These are phyloP conservation scores for Alternaria tenuissima DNA, from an alignment of 2,329 filamentous ascomycete species.

Conservation along the genomic window DNA sequence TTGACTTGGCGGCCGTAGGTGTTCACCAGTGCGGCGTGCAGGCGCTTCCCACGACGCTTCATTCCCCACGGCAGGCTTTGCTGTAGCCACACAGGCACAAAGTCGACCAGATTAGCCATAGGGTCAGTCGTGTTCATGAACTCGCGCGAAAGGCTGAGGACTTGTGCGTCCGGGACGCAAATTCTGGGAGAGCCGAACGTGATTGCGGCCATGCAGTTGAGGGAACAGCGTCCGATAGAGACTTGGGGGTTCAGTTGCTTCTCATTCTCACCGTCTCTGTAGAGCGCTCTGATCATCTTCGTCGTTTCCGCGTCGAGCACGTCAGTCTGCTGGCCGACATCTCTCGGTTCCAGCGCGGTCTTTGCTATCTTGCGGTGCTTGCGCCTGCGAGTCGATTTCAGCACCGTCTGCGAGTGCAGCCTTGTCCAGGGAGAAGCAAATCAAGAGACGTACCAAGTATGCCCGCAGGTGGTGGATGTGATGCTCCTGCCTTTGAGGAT, in stretches of 20 bases:
- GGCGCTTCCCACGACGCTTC: slow-evolving; percentile 1
- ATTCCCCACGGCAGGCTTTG: neutral
- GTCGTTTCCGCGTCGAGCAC: slow-evolving; percentile 28
- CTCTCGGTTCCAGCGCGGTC: slow-evolving; percentile 23
- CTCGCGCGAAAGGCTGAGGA: neutral
- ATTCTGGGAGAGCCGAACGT: neutral
- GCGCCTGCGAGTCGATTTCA: neutral
- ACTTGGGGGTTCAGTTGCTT: neutral
- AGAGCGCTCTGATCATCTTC: slow-evolving; percentile 25
- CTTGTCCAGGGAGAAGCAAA: neutral
- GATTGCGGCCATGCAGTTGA: slow-evolving; percentile 1
- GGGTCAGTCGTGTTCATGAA: neutral
- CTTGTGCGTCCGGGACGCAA: neutral
- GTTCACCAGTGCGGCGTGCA: neutral
- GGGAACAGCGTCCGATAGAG: neutral
- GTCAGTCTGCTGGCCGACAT: slow-evolving; percentile 19
- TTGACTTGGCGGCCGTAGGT: neutral
- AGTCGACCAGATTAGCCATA: slow-evolving; percentile 3
- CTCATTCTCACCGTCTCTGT: slow-evolving; percentile 14
- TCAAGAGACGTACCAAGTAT: neutral
- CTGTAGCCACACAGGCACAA: neutral
- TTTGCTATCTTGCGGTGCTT: slow-evolving; percentile 26
- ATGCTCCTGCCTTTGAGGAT: slow-evolving; percentile 2
- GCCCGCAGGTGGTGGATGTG: neutral
- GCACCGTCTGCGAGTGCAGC: neutral